Evolutionary conservation across 768 basidiomycete species (phyloP).

Genomic region (Calocera cornea): DNA sequence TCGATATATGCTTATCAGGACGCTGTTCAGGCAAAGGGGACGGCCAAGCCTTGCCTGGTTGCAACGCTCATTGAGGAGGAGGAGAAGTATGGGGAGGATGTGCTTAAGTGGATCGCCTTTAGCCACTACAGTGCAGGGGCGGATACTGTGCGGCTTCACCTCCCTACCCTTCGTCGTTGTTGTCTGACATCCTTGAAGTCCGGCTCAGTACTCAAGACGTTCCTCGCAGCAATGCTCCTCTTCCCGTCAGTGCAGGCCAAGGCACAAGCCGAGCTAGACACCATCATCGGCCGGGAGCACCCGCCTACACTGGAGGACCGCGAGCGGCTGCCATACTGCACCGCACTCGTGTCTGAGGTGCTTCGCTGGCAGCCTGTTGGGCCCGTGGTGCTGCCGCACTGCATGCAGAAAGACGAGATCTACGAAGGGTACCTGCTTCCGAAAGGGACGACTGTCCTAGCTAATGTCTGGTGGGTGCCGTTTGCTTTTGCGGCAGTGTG

Average conservation of each 20-base stretch:
- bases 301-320: conserved; percentile 11
- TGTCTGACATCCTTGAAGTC: too few species aligned
- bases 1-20: too few species aligned
- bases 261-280: conserved; percentile 19
- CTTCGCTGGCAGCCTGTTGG: neutral
- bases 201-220: conserved; percentile 11
- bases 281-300: conserved; percentile 14
- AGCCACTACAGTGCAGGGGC: too few species aligned
- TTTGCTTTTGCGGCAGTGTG: too few species aligned
- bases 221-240: conserved; percentile 18
- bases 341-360: neutral
- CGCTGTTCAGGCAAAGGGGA: too few species aligned
- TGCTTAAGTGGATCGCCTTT: too few species aligned
- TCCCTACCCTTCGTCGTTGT: too few species aligned
- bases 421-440: conserved; percentile 21
- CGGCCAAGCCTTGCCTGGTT: too few species aligned
- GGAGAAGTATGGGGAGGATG: too few species aligned
- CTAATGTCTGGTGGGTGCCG: too few species aligned
- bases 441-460: conserved; percentile 18
- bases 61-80: too few species aligned
- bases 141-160: too few species aligned
- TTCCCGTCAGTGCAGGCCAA: conserved; percentile 16
- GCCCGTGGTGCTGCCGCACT: conserved; percentile 12
- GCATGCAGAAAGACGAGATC: conserved; percentile 15
- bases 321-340: neutral